phyloP scores from a whole-genome alignment of 2,329 filamentous ascomycete genomes.

The Diaporthe nobilis region DNA sequence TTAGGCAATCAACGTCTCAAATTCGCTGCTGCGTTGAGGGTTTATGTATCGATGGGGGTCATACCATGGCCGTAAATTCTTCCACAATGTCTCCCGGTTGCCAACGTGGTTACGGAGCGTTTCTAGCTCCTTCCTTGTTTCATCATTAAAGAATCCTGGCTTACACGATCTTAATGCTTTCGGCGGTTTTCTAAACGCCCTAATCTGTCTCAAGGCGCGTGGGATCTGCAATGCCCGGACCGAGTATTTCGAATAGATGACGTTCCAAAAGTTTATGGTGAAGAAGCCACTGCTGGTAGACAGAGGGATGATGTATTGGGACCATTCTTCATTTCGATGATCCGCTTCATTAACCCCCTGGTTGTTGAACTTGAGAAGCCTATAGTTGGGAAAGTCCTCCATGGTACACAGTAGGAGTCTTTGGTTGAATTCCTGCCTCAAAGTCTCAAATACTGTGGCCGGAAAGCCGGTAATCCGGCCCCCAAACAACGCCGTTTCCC shows the following conservation, averaged over 20 bases:
- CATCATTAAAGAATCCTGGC: not conserved
- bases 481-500: slow-evolving; percentile 5
- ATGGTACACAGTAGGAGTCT: not conserved
- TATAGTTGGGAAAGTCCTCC: not conserved
- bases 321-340: not conserved
- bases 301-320: not conserved
- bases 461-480: not conserved
- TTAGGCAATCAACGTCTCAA: not conserved
- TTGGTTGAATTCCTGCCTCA: slow-evolving; percentile 9
- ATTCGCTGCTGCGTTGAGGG: no score
- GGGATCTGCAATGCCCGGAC: not conserved
- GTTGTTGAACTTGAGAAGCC: fast-evolving
- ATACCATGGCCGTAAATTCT: slow-evolving; percentile 2
- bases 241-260: not conserved
- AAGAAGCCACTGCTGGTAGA: not conserved
- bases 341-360: not conserved
- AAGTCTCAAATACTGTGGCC: not conserved
- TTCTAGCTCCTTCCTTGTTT: not conserved
- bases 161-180: not conserved
- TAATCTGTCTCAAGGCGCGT: not conserved
- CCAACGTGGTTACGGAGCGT: fast-evolving
- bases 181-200: not conserved
- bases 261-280: not conserved
- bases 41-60: not conserved
- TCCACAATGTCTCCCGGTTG: not conserved